phyloP scores from a whole-genome alignment of 2,329 filamentous ascomycete genomes.

The Elsinoe arachidis region DNA sequence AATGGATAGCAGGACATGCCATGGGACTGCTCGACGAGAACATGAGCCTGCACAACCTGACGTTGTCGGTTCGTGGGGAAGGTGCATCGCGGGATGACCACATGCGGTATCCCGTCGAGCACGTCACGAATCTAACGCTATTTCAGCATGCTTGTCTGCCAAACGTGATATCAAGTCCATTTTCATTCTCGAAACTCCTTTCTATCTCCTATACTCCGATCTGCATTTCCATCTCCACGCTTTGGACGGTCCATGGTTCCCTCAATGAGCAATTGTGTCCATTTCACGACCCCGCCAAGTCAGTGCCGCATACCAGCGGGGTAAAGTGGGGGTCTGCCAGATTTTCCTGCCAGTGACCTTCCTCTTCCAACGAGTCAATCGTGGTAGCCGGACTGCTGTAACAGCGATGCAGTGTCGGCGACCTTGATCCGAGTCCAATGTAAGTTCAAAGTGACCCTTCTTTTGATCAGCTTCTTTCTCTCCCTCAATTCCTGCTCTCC shows the following conservation, averaged over 20 bases:
- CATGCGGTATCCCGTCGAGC: background rate
- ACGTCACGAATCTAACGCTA: background rate
- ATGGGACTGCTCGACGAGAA: too few relatives aligned
- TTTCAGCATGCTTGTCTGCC: background rate
- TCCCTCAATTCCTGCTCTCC: too few relatives aligned
- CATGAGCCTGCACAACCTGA: too few relatives aligned
- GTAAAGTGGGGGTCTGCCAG: conserved; percentile 12
- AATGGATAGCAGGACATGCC: too few relatives aligned
- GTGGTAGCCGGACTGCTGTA: background rate
- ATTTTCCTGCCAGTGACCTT: conserved; percentile 6
- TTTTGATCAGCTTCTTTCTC: too few relatives aligned
- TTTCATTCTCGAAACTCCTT: too few relatives aligned
- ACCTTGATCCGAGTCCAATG: background rate
- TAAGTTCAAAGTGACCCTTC: background rate
- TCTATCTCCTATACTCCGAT: too few relatives aligned
- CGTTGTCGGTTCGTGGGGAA: background rate
- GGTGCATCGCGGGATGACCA: background rate
- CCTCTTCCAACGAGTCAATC: background rate
- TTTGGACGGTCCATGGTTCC: too few relatives aligned
- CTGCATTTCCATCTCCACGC: background rate
- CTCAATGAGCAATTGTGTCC: background rate
- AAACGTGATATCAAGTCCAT: background rate
- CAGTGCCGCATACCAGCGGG: conserved; percentile 8
- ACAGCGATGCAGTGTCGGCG: background rate
- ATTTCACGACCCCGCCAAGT: background rate